phyloP scores from a whole-genome alignment of 192 early-diverging fungal species.

The Martensiomyces pterosporus region DNA sequence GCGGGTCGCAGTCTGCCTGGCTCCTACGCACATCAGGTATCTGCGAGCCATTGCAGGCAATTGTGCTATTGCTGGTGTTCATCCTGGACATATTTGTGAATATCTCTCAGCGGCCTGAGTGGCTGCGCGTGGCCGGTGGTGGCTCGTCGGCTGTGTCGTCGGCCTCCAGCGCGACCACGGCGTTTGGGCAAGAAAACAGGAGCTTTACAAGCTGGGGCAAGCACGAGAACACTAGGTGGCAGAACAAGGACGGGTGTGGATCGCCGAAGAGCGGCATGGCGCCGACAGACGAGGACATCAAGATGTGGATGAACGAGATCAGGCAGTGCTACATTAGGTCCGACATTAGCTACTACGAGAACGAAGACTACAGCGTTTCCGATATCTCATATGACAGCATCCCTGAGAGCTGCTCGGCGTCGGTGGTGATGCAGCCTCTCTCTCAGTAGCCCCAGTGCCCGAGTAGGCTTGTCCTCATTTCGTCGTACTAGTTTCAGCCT shows the following conservation, averaged over 20 bases:
- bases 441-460: neutral
- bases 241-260: neutral
- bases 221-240: conserved; percentile 11
- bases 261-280: too few relatives aligned
- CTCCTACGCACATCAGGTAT: conserved; percentile 8
- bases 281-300: conserved; percentile 6
- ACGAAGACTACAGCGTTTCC: conserved; percentile 13
- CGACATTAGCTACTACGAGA: conserved; percentile 9
- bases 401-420: neutral
- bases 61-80: conserved; percentile 14
- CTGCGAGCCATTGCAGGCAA: conserved; percentile 17
- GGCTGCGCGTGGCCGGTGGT: too few relatives aligned
- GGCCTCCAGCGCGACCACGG: too few relatives aligned
- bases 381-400: conserved; percentile 15
- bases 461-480: neutral
- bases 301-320: conserved; percentile 16
- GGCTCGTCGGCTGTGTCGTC: too few relatives aligned
- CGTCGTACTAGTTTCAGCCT: too few relatives aligned
- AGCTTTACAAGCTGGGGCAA: conserved; percentile 20
- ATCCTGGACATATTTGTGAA: conserved; percentile 8
- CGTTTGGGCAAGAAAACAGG: conserved; percentile 2
- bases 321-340: conserved; percentile 14
- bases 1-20: conserved; percentile 16
- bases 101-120: conserved; percentile 3
- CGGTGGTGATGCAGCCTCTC: conserved; percentile 10